Evolutionary conservation across 768 basidiomycete species (phyloP).

Genomic region (Lactarius akahatsu): DNA sequence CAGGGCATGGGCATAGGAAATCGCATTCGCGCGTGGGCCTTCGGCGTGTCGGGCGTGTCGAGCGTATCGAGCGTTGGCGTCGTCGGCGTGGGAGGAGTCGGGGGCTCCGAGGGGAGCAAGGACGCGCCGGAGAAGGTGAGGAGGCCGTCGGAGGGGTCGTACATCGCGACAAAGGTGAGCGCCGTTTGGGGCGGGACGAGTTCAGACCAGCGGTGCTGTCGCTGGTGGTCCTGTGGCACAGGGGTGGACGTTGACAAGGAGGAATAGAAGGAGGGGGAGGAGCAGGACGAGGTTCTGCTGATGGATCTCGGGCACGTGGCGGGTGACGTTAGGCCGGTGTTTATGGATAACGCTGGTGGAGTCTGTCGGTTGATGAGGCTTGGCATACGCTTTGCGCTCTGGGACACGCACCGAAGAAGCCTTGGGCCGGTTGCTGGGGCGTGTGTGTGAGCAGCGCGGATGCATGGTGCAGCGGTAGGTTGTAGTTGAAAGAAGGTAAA

Average conservation of each 20-base stretch:
- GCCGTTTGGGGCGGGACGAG: constrained; percentile 55
- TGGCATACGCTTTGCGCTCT: not conserved
- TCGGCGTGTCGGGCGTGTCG: constrained; percentile 24
- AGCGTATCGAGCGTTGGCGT: constrained; percentile 8
- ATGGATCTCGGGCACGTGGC: not conserved
- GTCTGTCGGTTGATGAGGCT: constrained; percentile 20
- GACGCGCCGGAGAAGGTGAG: constrained; percentile 55
- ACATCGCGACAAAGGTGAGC: constrained; percentile 59
- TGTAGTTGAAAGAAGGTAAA: not conserved
- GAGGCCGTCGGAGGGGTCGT: constrained; percentile 57
- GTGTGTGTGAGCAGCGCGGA: constrained; percentile 19
- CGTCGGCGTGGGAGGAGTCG: constrained; percentile 4
- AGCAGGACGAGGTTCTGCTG: constrained; percentile 1
- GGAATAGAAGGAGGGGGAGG: not conserved
- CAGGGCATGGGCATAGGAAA: constrained; percentile 34
- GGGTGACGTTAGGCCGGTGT: constrained; percentile 1
- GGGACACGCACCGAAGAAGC: constrained; percentile 14
- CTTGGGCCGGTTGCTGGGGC: constrained; percentile 13
- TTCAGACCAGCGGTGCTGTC: constrained; percentile 51
- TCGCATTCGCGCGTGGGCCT: constrained; percentile 29
- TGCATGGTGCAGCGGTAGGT: not conserved
- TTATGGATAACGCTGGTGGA: constrained; percentile 13
- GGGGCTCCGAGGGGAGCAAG: constrained; percentile 38
- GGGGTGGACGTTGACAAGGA: not conserved
- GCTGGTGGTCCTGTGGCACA: not conserved